phyloP scores from a whole-genome alignment of 2,329 filamentous ascomycete species.

The Scytalidium lignicola region DNA sequence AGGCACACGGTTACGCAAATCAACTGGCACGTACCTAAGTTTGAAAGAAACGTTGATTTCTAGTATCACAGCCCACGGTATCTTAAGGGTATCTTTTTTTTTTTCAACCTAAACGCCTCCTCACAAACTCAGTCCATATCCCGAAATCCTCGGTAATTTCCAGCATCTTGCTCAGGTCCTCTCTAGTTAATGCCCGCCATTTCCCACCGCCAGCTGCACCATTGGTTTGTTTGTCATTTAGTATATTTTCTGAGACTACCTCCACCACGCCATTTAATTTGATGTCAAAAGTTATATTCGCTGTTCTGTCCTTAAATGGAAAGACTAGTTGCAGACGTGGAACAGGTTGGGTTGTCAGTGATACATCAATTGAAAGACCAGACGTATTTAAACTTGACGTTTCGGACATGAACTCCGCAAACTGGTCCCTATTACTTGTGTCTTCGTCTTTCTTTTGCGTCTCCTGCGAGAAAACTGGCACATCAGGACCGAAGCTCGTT shows the following conservation, averaged over 20 bases:
- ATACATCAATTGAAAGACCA: constrained; percentile 20
- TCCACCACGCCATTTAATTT: constrained; percentile 23
- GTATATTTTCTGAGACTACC: constrained; percentile 24
- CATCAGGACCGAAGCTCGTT: constrained; percentile 48
- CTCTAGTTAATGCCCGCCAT: constrained; percentile 16
- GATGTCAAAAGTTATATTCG: constrained; percentile 26
- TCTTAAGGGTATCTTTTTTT: constrained; percentile 2
- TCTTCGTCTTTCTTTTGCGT: constrained; percentile 3
- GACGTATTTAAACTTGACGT: constrained; percentile 3
- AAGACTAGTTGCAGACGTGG: constrained; percentile 24
- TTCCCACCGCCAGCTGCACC: constrained; percentile 6
- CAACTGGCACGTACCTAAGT: no score
- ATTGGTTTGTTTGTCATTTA: constrained; percentile 16
- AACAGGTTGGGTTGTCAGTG: constrained; percentile 21
- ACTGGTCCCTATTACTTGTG: constrained; percentile 22
- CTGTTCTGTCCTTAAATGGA: constrained; percentile 17
- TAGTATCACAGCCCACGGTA: no score
- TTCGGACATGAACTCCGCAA: constrained; percentile 23
- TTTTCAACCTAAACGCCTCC: constrained; percentile 18
- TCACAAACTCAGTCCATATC: constrained; percentile 47
- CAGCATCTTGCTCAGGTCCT: constrained; percentile 37
- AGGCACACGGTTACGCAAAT: no score
- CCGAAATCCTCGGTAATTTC: constrained; percentile 43
- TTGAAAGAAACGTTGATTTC: no score
- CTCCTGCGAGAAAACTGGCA: neutral